A percentile compares a stretch with the other conserved stretches of the same genome.
These are phyloP conservation scores for Leccinum subgranulosum DNA, from an alignment of 768 basidiomycete genomes.

Conservation along the genomic window DNA sequence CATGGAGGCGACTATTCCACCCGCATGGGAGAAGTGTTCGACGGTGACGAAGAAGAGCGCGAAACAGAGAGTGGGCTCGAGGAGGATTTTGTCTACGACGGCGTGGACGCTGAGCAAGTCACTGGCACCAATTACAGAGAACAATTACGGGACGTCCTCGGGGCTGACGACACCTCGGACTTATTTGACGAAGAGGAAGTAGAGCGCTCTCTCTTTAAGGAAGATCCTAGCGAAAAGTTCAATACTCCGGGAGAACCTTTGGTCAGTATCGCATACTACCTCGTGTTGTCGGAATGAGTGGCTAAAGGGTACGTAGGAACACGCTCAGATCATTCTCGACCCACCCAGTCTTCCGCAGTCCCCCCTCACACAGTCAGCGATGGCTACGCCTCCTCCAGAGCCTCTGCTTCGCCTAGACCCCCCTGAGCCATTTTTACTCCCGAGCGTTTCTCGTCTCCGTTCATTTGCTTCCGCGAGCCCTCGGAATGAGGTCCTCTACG, in stretches of 20 bases:
- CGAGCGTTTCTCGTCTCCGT: constrained; percentile 76
- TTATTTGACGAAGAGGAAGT: constrained; percentile 45
- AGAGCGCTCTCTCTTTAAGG: constrained; percentile 43
- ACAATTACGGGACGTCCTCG: constrained; percentile 71
- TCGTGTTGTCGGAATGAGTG: constrained; percentile 18
- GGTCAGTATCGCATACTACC: constrained; percentile 31
- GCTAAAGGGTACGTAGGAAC: constrained; percentile 30
- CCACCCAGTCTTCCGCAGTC: constrained; percentile 40
- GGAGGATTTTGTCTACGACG: constrained; percentile 69
- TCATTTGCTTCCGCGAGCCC: constrained; percentile 55
- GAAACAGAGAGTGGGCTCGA: constrained; percentile 47
- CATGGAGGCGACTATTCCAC: constrained; percentile 24
- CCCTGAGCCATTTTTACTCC: constrained; percentile 62
- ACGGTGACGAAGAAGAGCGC: constrained; percentile 42
- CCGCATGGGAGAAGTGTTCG: constrained; percentile 29
- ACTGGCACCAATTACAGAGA: constrained; percentile 56
- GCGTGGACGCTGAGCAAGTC: constrained; percentile 53
- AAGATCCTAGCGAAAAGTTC: constrained; percentile 33
- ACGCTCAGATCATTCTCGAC: constrained; percentile 35
- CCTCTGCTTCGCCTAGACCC: neutral
- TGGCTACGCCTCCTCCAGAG: constrained; percentile 37
- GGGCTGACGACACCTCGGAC: constrained; percentile 55
- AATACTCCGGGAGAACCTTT: constrained; percentile 17
- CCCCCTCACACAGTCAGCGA: constrained; percentile 32
- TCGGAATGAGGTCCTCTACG: constrained; percentile 40